These are phyloP conservation scores for Oryza glumipatula DNA, from an alignment of 176 grass and related monocot genomes.

Conservation along the genomic window DNA sequence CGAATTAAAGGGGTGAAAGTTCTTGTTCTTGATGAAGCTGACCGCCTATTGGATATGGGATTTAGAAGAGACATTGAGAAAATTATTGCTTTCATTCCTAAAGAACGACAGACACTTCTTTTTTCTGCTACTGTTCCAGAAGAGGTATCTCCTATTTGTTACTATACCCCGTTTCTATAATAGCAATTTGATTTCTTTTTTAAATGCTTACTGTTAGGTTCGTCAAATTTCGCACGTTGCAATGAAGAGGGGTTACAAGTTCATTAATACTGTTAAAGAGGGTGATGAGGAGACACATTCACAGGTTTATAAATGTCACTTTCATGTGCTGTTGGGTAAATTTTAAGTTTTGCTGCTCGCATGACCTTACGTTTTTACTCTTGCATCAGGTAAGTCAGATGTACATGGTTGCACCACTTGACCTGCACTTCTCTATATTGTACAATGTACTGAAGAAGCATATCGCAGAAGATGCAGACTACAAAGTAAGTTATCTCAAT, in stretches of 20 bases:
- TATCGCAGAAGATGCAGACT: slow-evolving; percentile 73
- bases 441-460: slow-evolving; percentile 70
- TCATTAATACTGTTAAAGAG: slow-evolving; percentile 92
- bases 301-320: slow-evolving; percentile 54
- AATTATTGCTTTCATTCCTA: slow-evolving; percentile 81
- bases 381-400: slow-evolving; percentile 81
- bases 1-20: slow-evolving; percentile 87
- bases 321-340: slow-evolving; percentile 39
- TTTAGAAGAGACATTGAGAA: slow-evolving; percentile 95
- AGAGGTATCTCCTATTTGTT: slow-evolving; percentile 63
- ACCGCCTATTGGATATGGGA: slow-evolving; percentile 94
- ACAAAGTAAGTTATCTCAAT: slow-evolving; percentile 65
- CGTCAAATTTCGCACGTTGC: slow-evolving; percentile 80
- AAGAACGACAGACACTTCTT: slow-evolving; percentile 85
- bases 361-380: slow-evolving; percentile 30
- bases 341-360: slow-evolving; percentile 20
- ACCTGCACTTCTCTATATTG: slow-evolving; percentile 73
- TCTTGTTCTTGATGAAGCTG: slow-evolving; percentile 96
- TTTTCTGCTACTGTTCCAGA: slow-evolving; percentile 95
- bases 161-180: slow-evolving; percentile 28
- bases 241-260: slow-evolving; percentile 75
- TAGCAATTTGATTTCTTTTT: slow-evolving; percentile 35
- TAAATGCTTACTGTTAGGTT: slow-evolving; percentile 57
- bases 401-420: slow-evolving; percentile 67
- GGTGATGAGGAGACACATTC: slow-evolving; percentile 91